Evolutionary conservation across 1,284 basidiomycete species (phyloP), one percentile per base, ranked within the genome.

Genomic region (Cutaneotrichosporon mucoides): DNA sequence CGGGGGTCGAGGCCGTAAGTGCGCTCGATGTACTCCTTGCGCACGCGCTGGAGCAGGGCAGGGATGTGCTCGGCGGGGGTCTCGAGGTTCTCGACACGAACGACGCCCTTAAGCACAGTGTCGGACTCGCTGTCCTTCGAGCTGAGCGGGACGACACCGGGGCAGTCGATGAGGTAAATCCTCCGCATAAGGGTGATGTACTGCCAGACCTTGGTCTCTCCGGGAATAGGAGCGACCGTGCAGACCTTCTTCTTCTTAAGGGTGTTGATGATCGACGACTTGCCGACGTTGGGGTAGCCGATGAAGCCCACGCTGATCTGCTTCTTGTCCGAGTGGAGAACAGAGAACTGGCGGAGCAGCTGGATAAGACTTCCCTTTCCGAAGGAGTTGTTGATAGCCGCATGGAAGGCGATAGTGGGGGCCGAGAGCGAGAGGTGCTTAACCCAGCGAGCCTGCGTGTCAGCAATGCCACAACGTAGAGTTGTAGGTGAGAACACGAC

Each of bases 131-230:
- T 86, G 77, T 99, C 95, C 34, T 92, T 88, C 37, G 82, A 81
- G 40, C 92, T 94, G 34, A 93, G 88, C 1, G 96, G 96, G 1
- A 99, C 96, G 75, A 99, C 92, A 62, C 96, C 95, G 36, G 95
- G 95, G 76, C 95, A 99, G 81, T 99, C 96, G 81, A 99, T 97
- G 66, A 99, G 87, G 82, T 98, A 99, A 76, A 99, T 99, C 63
- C 91, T 86, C 62, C 89, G 86, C 70, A 95, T 98, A 55, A 99
- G 82, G 34, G 92, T 92, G 79, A 99, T 96, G 80, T 99, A 99
- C 84, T 99, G 95, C 96, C 96, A 99, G 66, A 99, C 92, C 81
- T 99, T 99, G 55, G 96, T 99, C 83, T 99, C 95, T 69, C 95
- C 95, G 7, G 96, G 96, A 36, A 99, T 86, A 10, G 96, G 95